A percentile compares a stretch with the other conserved stretches of the same genome.
Conservation (phyloP, 306 rosid genomes). For the Coriaria nepalensis region DNA sequence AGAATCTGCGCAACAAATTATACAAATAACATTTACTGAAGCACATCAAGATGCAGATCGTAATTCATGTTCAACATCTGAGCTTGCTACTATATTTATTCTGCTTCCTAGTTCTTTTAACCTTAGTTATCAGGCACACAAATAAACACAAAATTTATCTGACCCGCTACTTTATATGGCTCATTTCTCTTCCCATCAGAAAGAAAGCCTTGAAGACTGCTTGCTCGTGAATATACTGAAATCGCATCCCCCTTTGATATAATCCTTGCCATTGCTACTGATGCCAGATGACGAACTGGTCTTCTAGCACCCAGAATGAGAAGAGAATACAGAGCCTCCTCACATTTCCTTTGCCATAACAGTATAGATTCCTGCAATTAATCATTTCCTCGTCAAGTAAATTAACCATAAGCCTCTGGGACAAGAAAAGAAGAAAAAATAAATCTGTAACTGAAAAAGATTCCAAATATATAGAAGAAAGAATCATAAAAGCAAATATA, state of each 20-base stretch:
- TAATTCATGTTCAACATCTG: too few species aligned
- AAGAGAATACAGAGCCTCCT: slow-evolving; percentile 73
- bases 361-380: slow-evolving; percentile 64
- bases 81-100: too few species aligned
- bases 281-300: slow-evolving; percentile 92
- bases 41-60: neutral
- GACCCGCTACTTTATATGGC: slow-evolving; percentile 81
- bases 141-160: slow-evolving; percentile 9
- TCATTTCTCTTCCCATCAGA: slow-evolving; percentile 79
- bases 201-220: slow-evolving; percentile 96
- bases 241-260: slow-evolving; percentile 81
- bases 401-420: neutral
- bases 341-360: slow-evolving; percentile 93
- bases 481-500: too few species aligned
- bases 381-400: slow-evolving; percentile 11
- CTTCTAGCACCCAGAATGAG: slow-evolving; percentile 86
- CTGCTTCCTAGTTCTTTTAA: too few species aligned
- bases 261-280: slow-evolving; percentile 76
- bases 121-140: too few species aligned
- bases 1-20: too few species aligned
- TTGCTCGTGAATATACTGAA: slow-evolving; percentile 83
- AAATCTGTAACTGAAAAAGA: slow-evolving; percentile 5
- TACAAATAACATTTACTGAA: too few species aligned
- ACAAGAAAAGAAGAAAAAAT: slow-evolving; percentile 1
- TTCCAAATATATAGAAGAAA: neutral